Evolutionary conservation across 2,329 filamentous ascomycete species (phyloP), one percentile per base, ranked within the genome.

Genomic region (Diaporthe sp.): DNA sequence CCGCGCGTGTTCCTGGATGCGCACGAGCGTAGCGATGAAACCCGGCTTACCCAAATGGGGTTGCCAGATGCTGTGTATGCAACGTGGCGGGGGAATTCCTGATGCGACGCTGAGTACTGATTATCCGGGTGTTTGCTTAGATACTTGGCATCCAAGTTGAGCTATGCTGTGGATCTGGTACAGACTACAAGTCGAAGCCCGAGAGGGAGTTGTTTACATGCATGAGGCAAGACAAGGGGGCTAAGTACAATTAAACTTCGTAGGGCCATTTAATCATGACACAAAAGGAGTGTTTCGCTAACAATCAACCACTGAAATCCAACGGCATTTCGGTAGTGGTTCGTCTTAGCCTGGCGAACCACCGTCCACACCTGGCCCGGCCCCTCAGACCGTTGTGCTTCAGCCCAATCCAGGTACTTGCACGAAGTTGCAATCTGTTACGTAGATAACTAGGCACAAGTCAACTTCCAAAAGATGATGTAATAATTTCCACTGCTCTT

Each of bases 41-140:
- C 63, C 47, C 63, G 44, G 63, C 63, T 66, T 66, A 51, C 63
- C 63, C 63, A 66, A 66, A 66, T 37, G 30, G 44, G 63, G 44
- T 15, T 66, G 44, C 63, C 30, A 51, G 30, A 50, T 39, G 22
- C 44, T 9, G n/a, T n/a, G n/a, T n/a, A 35, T 50, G 44, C 63
- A 37, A 66, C 44, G 63, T 51, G 22, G 44, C 63, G 44, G 44
- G 44, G 44, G 44, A 19, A 12, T 37, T 35, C 10, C 44, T 66
- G 32, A 66, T 66, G 63, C 9, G 22, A 66, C 63, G 22, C 44
- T 51, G 63, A 19, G 27, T 1, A 19, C 10, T 12, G n/a, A n/a
- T n/a, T n/a, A n/a, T n/a, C n/a, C n/a, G n/a, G n/a, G n/a, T n/a
- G n/a, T n/a, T n/a, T n/a, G n/a, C n/a, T n/a, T n/a, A n/a, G n/a